Evolutionary conservation across 257 asterid species (phyloP).

Genomic region (Prunella vulgaris): DNA sequence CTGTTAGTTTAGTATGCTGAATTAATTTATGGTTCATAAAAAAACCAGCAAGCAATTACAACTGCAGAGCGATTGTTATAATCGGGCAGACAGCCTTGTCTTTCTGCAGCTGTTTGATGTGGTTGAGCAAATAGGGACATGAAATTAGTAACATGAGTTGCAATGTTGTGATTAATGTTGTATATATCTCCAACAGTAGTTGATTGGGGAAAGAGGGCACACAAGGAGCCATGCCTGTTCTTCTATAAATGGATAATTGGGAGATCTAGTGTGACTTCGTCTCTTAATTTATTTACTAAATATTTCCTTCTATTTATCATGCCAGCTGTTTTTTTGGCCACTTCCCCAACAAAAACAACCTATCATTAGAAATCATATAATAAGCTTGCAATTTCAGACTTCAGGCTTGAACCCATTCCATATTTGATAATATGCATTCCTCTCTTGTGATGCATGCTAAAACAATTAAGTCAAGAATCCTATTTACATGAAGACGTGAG

Average conservation of each 20-base stretch:
- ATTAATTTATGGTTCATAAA: slow-evolving; percentile 3
- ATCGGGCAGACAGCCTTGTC: slow-evolving; percentile 18
- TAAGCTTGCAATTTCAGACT: background rate
- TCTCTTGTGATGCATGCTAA: too few species aligned
- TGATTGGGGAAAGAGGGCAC: slow-evolving; percentile 16
- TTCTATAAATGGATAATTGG: slow-evolving; percentile 21
- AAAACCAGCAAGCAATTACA: slow-evolving; percentile 13
- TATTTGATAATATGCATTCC: slow-evolving; percentile 2
- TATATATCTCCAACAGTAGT: background rate
- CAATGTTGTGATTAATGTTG: slow-evolving; percentile 17
- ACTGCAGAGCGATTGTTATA: slow-evolving; percentile 15
- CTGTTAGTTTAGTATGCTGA: background rate
- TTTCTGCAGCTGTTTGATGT: slow-evolving; percentile 27
- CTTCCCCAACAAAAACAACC: slow-evolving; percentile 22
- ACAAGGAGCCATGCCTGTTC: slow-evolving; percentile 26
- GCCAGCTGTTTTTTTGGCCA: slow-evolving; percentile 38
- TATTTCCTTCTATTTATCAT: slow-evolving; percentile 30
- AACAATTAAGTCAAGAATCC: too few species aligned
- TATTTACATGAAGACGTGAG: too few species aligned
- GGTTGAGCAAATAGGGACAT: slow-evolving; percentile 29
- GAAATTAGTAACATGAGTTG: slow-evolving; percentile 21
- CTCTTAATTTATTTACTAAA: background rate
- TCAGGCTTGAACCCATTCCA: slow-evolving; percentile 8
- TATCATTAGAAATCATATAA: slow-evolving; percentile 6
- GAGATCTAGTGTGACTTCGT: slow-evolving; percentile 31